Evolutionary conservation across 352 stramenopile species (phyloP), one percentile per base, ranked within the genome.

Genomic region (Thraustotheca clavata): DNA sequence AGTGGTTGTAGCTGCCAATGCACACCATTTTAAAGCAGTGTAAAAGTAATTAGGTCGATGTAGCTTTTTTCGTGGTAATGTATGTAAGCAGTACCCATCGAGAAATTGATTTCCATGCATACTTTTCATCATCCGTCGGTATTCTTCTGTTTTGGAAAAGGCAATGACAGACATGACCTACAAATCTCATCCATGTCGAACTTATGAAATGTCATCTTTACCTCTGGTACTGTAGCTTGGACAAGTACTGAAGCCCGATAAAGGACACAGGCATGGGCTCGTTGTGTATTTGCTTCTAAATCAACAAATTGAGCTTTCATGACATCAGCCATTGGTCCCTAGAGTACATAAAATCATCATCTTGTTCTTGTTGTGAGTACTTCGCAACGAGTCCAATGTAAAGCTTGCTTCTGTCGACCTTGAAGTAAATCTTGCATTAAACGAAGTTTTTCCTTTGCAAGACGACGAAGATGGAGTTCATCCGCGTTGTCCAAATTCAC

Each of bases 391-490:
- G 40, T 69, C 20, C 62, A 55, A 69, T 59, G 40, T 67, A 77
- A 80, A 80, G 89, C 57, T 89, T 91, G 73, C 88, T 88, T 7
- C 76, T 78, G 57, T 74, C 82, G 61, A 88, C 82, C 80, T 36
- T 91, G 77, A 65, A 88, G 79, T 65, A 91, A 86, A 47, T 82
- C 80, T 48, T 88, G 75, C 54, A 91, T 76, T 57, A 89, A 76
- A 24, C 74, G 71, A 31, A 91, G 71, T 20, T 83, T 80, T 63
- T 89, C 78, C 69, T 86, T 90, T 50, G 80, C 79, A 41, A 89
- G 67, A 12, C 82, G 81, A 49, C 86, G 84, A 69, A 91, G 91
- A 65, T 86, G 80, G 20, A 76, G 71, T 20, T 91, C 71, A 50
- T 94, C 82, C 31, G 89, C 80, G 32, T 75, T 73, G 38, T 71